Conservation (phyloP, 108 stramenopile species). For the Nitzschia putrida region DNA sequence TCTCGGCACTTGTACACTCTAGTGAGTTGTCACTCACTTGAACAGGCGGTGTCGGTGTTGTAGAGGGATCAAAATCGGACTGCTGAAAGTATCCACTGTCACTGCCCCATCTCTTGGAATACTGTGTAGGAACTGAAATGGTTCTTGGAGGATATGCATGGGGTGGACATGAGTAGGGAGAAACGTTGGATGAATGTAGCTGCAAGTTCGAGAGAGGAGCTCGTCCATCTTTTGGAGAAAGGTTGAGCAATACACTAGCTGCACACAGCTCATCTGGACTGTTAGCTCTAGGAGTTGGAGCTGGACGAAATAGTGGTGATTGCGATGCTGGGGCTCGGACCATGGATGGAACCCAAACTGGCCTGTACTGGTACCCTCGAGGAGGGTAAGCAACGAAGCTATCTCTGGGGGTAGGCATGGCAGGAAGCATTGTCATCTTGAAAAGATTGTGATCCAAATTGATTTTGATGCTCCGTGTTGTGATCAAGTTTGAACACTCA, state of each 20-base stretch:
- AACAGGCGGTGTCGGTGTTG: constrained; percentile 4
- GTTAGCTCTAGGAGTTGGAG: neutral
- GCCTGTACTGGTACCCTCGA: neutral
- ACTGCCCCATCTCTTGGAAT: constrained; percentile 1
- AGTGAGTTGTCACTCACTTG: constrained; percentile 21
- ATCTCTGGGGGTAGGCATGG: constrained; percentile 1
- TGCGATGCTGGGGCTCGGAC: neutral
- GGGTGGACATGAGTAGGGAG: neutral
- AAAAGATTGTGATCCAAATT: neutral
- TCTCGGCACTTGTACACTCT: neutral
- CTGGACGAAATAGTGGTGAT: neutral
- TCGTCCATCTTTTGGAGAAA: constrained; percentile 3
- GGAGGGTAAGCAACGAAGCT: neutral
- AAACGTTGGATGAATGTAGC: neutral
- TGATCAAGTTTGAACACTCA: neutral
- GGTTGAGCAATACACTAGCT: constrained; percentile 13
- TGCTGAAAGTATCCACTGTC: neutral
- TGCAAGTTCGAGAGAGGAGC: neutral
- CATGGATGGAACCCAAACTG: constrained; percentile 9
- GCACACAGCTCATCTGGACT: constrained; percentile 28
- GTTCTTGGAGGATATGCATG: neutral
- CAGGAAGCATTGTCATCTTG: constrained; percentile 11
- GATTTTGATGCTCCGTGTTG: neutral
- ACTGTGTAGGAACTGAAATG: constrained; percentile 4
- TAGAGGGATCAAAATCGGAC: neutral